phyloP scores from a whole-genome alignment of 805 yeast species.

The Lachancea fermentati region DNA sequence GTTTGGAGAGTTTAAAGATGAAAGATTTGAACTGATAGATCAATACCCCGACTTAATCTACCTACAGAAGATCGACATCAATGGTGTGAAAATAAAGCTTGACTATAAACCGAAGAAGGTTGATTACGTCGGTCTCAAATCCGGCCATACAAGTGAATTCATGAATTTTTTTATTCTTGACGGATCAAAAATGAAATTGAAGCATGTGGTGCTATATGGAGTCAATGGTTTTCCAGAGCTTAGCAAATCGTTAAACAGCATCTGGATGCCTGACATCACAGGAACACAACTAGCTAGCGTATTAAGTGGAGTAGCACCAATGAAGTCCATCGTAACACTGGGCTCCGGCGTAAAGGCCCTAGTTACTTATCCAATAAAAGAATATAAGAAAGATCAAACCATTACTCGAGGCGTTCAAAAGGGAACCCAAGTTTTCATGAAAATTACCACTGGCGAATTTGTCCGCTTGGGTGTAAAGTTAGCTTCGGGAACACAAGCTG shows the following conservation, averaged over 20 bases:
- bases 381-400: slow-evolving; percentile 69
- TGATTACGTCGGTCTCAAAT: slow-evolving; percentile 75
- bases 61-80: slow-evolving; percentile 62
- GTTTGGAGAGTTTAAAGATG: slow-evolving; percentile 75
- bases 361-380: slow-evolving; percentile 66
- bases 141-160: slow-evolving; percentile 80
- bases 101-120: slow-evolving; percentile 91
- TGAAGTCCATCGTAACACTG: slow-evolving; percentile 67
- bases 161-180: slow-evolving; percentile 86
- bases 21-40: slow-evolving; percentile 55
- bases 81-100: slow-evolving; percentile 54
- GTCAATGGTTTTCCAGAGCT: slow-evolving; percentile 66
- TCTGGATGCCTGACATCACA: slow-evolving; percentile 86
- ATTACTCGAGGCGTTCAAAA: slow-evolving; percentile 64
- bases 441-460: slow-evolving; percentile 73
- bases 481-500: slow-evolving; percentile 81
- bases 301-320: slow-evolving; percentile 77
- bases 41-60: slow-evolving; percentile 58
- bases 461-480: slow-evolving; percentile 76
- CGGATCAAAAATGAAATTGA: slow-evolving; percentile 69
- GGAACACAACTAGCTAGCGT: slow-evolving; percentile 77
- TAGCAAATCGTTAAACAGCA: slow-evolving; percentile 48
- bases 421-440: slow-evolving; percentile 69
- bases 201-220: slow-evolving; percentile 64
- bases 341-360: slow-evolving; percentile 75